Percentiles rank a stretch among this genome's conserved stretches.
These are phyloP conservation scores for Microcos paniculata DNA, from an alignment of 345 rosid genomes.

Conservation along the genomic window DNA sequence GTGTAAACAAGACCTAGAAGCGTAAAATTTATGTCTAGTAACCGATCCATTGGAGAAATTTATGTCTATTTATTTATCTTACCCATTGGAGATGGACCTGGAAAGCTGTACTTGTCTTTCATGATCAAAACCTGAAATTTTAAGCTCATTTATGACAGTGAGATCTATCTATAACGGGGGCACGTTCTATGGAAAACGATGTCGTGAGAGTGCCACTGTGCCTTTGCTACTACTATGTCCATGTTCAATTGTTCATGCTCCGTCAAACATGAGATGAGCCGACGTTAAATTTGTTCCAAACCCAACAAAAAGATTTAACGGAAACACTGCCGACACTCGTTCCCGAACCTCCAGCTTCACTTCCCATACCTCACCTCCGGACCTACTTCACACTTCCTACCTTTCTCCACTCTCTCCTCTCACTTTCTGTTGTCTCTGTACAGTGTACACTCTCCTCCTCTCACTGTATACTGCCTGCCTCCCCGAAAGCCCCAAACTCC, in stretches of 20 bases:
- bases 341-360: constrained; percentile 15
- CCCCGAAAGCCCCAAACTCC: background rate
- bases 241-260: background rate
- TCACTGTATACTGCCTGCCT: background rate
- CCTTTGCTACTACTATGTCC: too few relatives aligned
- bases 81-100: too few relatives aligned
- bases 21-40: too few relatives aligned
- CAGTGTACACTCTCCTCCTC: too few relatives aligned
- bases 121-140: too few relatives aligned
- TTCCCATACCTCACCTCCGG: background rate
- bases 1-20: too few relatives aligned
- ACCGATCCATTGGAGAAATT: too few relatives aligned
- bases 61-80: too few relatives aligned
- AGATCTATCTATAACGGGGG: too few relatives aligned
- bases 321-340: constrained; percentile 19
- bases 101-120: too few relatives aligned
- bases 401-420: background rate
- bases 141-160: too few relatives aligned
- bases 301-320: constrained; percentile 2
- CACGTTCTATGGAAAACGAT: background rate
- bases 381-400: background rate
- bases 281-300: background rate
- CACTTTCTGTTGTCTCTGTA: too few relatives aligned
- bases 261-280: background rate
- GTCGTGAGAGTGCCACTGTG: background rate